Evolutionary conservation across 177 flowering plant species (phyloP).

Genomic region (Vitis hybrid): DNA sequence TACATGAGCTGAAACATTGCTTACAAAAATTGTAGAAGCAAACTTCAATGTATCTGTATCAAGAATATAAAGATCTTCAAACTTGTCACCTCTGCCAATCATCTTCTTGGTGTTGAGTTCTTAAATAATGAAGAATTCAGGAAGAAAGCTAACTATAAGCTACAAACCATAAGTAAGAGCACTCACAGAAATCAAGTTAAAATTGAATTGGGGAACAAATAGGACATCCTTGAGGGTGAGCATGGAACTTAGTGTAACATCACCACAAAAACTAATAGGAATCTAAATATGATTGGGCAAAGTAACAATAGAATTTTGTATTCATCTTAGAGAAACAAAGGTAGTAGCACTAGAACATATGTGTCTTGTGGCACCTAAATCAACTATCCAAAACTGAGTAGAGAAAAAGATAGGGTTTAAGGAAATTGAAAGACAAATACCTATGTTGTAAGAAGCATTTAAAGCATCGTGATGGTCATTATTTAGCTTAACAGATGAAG

Average conservation of each 20-base stretch:
- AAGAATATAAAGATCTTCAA: too few species aligned
- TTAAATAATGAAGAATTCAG: background rate
- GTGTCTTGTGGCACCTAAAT: background rate
- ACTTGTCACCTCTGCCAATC: background rate
- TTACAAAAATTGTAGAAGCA: too few species aligned
- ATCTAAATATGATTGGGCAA: background rate
- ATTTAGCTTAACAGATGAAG: too few species aligned
- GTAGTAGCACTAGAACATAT: background rate
- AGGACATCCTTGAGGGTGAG: background rate
- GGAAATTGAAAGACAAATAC: background rate
- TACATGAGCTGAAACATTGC: too few species aligned
- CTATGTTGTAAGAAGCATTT: background rate
- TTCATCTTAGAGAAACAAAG: background rate
- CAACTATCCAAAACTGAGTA: background rate
- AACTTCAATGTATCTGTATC: too few species aligned
- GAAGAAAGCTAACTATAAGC: too few species aligned
- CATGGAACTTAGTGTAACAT: background rate
- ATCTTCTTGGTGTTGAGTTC: background rate
- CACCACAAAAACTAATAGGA: background rate
- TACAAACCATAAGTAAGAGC: background rate
- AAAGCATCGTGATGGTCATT: too few species aligned
- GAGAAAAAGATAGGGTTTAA: background rate
- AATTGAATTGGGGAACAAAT: background rate
- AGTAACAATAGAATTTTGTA: background rate
- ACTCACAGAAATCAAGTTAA: background rate